Evolutionary conservation across 1,284 basidiomycete genomes (phyloP), one percentile per base, ranked within the genome.

Genomic region (Kwoniella shivajii): DNA sequence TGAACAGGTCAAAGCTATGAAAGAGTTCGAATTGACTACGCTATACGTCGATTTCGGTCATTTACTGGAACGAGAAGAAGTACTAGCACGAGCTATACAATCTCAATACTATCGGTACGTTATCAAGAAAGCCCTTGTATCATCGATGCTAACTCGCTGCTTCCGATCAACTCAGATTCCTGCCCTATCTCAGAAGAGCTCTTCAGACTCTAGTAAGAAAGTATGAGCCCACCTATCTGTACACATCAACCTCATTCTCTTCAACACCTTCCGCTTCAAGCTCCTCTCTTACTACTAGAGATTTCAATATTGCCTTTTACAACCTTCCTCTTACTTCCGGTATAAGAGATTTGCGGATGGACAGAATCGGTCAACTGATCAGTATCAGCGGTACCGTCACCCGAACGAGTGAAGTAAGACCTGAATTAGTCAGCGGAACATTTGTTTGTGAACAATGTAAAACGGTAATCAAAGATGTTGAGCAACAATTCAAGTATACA

Each of bases 401-500:
- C 1, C 84, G 96, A 47, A 99, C 96, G 1, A 94, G 90, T 64
- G 96, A 99, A 80, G 96, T 99, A 44, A 84, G 96, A 24, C 96
- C 96, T 2, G 96, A 99, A 78, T 80, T 99, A 42, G 82, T 98
- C 16, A 93, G 85, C 67, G 96, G 94, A 18, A 94, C 90, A 53
- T 99, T 98, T 75, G 86, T 88, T 45, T 99, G 96, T 72, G 88
- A 90, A 72, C 83, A 88, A 41, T 99, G 96, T 76, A 84, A 85
- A 50, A 89, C 88, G 36, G 81, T 88, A 7, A 88, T 97, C n/a
- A 85, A 89, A 57, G 94, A 98, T 67, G 88, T 99, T 50, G 96
- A 99, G 75, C 96, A 99, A 74, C 96, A 99, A 75, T 99, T 99
- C 84, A 98, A 97, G 77, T 99, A 98, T 77, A 99, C 96, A 22